A percentile compares a stretch with the other conserved stretches of the same genome.
phyloP scores from a whole-genome alignment of 805 yeast species.

The Candida vartiovaarae region DNA sequence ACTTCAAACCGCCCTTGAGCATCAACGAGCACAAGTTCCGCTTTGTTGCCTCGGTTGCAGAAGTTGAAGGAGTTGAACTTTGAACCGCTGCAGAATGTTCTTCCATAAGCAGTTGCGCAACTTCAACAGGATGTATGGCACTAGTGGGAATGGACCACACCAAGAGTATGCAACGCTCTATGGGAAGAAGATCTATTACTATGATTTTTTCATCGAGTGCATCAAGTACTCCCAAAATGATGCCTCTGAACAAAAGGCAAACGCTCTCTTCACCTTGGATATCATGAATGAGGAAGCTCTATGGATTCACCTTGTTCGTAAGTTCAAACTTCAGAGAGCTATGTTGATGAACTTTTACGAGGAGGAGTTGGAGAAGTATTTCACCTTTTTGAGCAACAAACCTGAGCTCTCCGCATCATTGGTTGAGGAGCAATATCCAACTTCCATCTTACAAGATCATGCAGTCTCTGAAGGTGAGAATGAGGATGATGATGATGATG shows the following conservation, averaged over 20 bases:
- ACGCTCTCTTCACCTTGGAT: conserved; percentile 7
- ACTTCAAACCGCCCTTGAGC: conserved; percentile 45
- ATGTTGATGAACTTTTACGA: conserved; percentile 20
- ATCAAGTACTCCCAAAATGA: conserved; percentile 19
- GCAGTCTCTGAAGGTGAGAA: conserved; percentile 16
- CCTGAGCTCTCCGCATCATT: conserved; percentile 18
- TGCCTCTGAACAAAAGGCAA: not conserved
- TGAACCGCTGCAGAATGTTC: conserved; percentile 55
- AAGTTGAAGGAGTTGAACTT: conserved; percentile 57
- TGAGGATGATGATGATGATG: conserved; percentile 15
- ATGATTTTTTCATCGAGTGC: conserved; percentile 33
- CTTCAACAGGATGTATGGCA: conserved; percentile 39
- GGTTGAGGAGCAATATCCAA: conserved; percentile 23
- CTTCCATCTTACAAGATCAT: conserved; percentile 24
- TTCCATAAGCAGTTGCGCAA: conserved; percentile 57
- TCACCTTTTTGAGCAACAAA: conserved; percentile 25
- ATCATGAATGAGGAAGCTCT: conserved; percentile 15
- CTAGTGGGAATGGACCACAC: not conserved
- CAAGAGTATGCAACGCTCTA: not conserved
- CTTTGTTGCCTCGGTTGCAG: conserved; percentile 67
- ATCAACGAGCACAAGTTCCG: conserved; percentile 45
- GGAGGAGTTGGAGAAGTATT: conserved; percentile 25
- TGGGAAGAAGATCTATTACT: conserved; percentile 23
- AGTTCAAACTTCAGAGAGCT: conserved; percentile 8
- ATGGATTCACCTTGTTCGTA: conserved; percentile 23